Base-by-base conservation (phyloP, 805 yeast species). In the Yarrowia sp. region DNA sequence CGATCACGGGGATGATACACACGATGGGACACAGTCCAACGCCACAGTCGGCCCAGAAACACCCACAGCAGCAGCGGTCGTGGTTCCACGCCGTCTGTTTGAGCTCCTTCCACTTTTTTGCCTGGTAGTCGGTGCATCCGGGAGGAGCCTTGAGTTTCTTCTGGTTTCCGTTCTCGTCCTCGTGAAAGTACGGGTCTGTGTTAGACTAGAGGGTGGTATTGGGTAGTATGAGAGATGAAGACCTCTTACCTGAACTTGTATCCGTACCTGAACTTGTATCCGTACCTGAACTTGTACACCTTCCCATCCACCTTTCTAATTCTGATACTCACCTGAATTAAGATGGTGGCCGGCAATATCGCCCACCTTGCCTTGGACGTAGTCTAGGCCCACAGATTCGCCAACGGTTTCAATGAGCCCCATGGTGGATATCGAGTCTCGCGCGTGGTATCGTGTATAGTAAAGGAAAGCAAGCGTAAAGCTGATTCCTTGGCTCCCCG, bases 51-150 rank as follows among this genome's bases (percentile, higher is more conserved):
- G 85, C 56, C 60, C 73, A 69, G 55, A 87, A 87, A 70, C 93
- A 87, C 0, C 97, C 97, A 76, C 90, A 81, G 73, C 91, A 85
- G 75, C 96, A 91, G 71, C 84, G 84, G 75, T 94, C 98, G 74
- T 94, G 92, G 15, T 83, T 74, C 97, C 97, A 93, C 0, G 98
- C 98, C 69, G 85, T 83, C 63, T 79, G 82, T 74, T 88, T 93
- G n/a, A 92, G 79, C 33, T 76, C 78, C 74, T 87, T 89, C 96
- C 95, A 94, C 9, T 82, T 79, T 72, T 84, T 84, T 56, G 83
- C 84, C 71, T 92, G 95, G 44, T 81, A 79, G 64, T 84, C 83
- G 2, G 87, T 79, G 20, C 86, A 83, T 20, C 83, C 82, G 1
- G 81, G 83, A 0, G 93, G 90, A 14, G 91, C 81, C 70, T 83